Conservation (phyloP, 2,329 filamentous ascomycete species). For the Calonectria pseudoreteaudii region DNA sequence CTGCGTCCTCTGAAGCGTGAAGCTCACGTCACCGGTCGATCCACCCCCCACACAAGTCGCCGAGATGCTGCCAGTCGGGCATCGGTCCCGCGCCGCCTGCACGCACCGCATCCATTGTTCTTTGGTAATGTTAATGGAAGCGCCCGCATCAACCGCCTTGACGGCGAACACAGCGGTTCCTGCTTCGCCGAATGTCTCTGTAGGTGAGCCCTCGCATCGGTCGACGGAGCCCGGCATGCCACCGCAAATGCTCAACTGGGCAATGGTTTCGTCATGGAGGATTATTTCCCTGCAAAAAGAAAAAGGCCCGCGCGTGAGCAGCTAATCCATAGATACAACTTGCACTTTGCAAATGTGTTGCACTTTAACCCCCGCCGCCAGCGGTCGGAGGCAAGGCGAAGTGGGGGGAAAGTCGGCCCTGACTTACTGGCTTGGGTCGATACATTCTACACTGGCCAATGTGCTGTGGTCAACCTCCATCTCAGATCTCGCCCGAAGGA, state of each 20-base stretch:
- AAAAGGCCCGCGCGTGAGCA: constrained; percentile 31
- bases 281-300: constrained; percentile 50
- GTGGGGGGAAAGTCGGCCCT: not conserved
- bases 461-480: constrained; percentile 55
- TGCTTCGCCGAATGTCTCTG: constrained; percentile 57
- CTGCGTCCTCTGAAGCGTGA: constrained; percentile 48
- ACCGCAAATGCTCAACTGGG: constrained; percentile 62
- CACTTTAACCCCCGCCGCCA: not conserved
- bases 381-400: not conserved
- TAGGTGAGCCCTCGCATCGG: constrained; percentile 56
- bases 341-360: not conserved
- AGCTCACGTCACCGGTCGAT: constrained; percentile 58
- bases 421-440: constrained; percentile 54
- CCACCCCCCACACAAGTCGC: constrained; percentile 62
- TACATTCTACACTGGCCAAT: constrained; percentile 54
- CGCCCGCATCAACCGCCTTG: constrained; percentile 53
- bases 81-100: constrained; percentile 62
- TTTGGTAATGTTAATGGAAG: constrained; percentile 65
- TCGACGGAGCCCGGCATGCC: constrained; percentile 61
- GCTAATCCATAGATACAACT: not conserved
- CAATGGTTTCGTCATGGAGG: constrained; percentile 62
- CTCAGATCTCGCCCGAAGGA: constrained; percentile 54
- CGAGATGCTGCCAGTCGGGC: constrained; percentile 61
- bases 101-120: constrained; percentile 66
- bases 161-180: constrained; percentile 63